Evolutionary conservation across 805 yeast species (phyloP).

Genomic region (Cyberlindnera galapagoensis): DNA sequence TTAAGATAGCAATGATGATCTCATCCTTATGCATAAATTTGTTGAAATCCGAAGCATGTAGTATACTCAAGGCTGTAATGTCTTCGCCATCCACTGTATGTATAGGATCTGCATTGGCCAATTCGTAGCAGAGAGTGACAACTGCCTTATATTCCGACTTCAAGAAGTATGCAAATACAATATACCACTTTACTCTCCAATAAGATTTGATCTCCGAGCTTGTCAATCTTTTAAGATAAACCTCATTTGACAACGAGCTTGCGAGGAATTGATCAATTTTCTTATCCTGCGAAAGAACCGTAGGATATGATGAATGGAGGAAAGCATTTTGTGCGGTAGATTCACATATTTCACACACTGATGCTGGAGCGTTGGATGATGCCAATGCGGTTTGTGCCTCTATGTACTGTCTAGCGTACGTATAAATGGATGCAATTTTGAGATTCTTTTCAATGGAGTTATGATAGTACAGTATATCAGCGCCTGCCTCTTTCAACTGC

Average conservation of each 20-base stretch:
- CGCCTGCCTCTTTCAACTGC: constrained; percentile 9
- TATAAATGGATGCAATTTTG: constrained; percentile 14
- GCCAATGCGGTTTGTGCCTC: constrained; percentile 19
- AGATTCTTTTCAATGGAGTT: constrained; percentile 14
- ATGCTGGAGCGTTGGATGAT: constrained; percentile 9
- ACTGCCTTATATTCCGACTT: constrained; percentile 19
- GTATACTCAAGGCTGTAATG: constrained; percentile 15
- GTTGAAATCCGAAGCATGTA: constrained; percentile 13
- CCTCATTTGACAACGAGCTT: constrained; percentile 18
- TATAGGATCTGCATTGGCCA: constrained; percentile 14
- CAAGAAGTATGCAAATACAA: constrained; percentile 22
- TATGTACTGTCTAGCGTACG: constrained; percentile 13
- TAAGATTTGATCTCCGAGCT: constrained; percentile 19
- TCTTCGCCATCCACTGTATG: constrained; percentile 13
- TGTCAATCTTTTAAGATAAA: constrained; percentile 20
- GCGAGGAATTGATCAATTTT: constrained; percentile 18
- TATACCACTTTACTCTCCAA: constrained; percentile 22
- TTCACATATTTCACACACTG: constrained; percentile 19
- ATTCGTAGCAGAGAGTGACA: constrained; percentile 5
- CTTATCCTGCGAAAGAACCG: constrained; percentile 19
- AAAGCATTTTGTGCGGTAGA: constrained; percentile 18
- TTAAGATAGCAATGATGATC: constrained; percentile 13
- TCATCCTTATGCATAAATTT: constrained; percentile 20
- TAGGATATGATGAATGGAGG: constrained; percentile 13
- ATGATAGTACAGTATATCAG: constrained; percentile 21